Base-by-base conservation (phyloP, 805 yeast genomes). In the Blastobotrys muscicola region DNA sequence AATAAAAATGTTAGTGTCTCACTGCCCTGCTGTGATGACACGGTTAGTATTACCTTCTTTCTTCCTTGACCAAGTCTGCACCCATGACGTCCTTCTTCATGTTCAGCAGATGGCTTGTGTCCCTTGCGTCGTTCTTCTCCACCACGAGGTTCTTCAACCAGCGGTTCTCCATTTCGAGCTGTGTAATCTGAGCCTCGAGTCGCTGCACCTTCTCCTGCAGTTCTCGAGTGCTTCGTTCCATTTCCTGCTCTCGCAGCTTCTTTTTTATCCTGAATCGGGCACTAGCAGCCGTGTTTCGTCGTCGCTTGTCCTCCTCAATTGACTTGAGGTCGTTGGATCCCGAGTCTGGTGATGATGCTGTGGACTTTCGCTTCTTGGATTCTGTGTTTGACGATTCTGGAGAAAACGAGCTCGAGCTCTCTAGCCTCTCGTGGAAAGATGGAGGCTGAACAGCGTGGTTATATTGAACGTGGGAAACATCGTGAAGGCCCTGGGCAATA, bases 211-310 rank as follows among this genome's bases (percentile, higher is more conserved):
- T 64, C 29, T 83, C 89, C 53, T 77, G 78, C 53, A 90, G 69
- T 47, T 82, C 89, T 53, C 76, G 75, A 13, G 89, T 73, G 46
- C 73, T 77, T 46, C 78, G 70, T 64, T 89, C 95, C 79, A 90
- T 75, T 59, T 89, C 90, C 65, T 84, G 92, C 65, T 90, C 97
- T 61, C 85, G 83, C 65, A 82, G 57, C 72, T 90, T 89, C 77
- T 85, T 87, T 73, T 85, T 86, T 59, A 86, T 76, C 50, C 98
- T 74, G 70, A 90, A 90, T 47, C 97, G 71, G 3, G 97, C 97
- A 14, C 90, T 79, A 1, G 98, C 97, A 1, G 92, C 95, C 0
- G 96, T 87, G 65, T 87, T 89, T 54, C 94, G 74, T 50, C 82
- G 76, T 49, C 95, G 74, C 65, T 85, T 90, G 56, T 83, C 92